phyloP scores from a whole-genome alignment of 306 rosid species.

The Quillaja saponaria region DNA sequence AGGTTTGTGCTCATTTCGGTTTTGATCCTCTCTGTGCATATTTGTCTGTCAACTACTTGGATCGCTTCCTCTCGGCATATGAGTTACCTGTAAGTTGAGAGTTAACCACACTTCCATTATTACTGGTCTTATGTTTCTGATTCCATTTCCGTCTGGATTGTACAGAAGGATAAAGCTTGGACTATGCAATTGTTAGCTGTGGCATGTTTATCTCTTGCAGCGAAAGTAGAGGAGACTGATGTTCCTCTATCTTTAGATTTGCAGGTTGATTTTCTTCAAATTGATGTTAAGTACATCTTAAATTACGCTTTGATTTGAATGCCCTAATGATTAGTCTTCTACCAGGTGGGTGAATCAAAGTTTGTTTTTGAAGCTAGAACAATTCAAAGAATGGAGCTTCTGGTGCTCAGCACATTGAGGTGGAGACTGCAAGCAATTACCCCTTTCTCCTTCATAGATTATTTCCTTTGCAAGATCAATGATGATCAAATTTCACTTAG shows the following conservation, averaged over 20 bases:
- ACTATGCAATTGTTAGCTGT: slow-evolving; percentile 90
- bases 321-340: slow-evolving; percentile 25
- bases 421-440: slow-evolving; percentile 96
- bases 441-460: slow-evolving; percentile 81
- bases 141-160: slow-evolving; percentile 14
- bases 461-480: slow-evolving; percentile 66
- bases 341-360: slow-evolving; percentile 76
- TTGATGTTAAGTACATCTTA: background rate
- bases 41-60: slow-evolving; percentile 83
- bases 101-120: background rate
- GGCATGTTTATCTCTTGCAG: slow-evolving; percentile 86
- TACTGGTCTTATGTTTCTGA: background rate
- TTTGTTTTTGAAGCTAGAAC: slow-evolving; percentile 86
- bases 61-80: slow-evolving; percentile 80
- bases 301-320: slow-evolving; percentile 1
- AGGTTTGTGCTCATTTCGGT: slow-evolving; percentile 73
- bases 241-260: slow-evolving; percentile 73
- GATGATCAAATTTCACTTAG: slow-evolving; percentile 46
- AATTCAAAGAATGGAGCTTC: slow-evolving; percentile 91
- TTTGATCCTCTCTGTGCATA: slow-evolving; percentile 86
- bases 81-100: slow-evolving; percentile 81
- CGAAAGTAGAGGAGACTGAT: slow-evolving; percentile 84
- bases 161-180: slow-evolving; percentile 80
- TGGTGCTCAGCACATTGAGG: slow-evolving; percentile 74
- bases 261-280: slow-evolving; percentile 52